Base-by-base conservation (phyloP, 306 rosid species). In the Ormosia semicastrata region DNA sequence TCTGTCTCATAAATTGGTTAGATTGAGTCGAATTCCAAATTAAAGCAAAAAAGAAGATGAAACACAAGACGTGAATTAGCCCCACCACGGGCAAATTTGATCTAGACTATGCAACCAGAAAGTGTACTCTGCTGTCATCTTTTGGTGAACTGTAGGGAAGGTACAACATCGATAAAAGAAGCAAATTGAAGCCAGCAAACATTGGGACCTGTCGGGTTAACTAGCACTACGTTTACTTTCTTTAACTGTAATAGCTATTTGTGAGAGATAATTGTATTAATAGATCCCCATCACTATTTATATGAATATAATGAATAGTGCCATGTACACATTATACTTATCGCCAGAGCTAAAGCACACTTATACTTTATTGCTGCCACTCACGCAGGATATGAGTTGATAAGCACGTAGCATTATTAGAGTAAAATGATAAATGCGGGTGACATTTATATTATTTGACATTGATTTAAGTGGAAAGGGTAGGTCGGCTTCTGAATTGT, bases 41-140 rank as follows among this genome's bases (percentile, higher is more conserved):
- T 34, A 69, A 70, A 76, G 81, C 39, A 43, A 52, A 60, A 59
- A 63, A 32, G 36, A 43, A 34, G 39, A 77, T 62, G 81, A 71
- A 58, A 57, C 54, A 41, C 40, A 41, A 47, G 62, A 8, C n/a
- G 15, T 62, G 67, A 75, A 67, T 69, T 33, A 17, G 78, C 71
- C 86, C 86, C 80, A 66, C 85, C 82, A 54, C 30, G 6, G 49
- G 36, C 58, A 69, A 59, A 40, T 50, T 71, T 66, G 85, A 77
- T 66, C 46, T 41, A 49, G 80, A 86, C 76, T 56, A 18, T 36
- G 80, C 83, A 70, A 52, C 75, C 47, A 79, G 11, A 75, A 84
- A 84, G 84, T 73, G 44, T 24, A 79, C 78, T 73, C 73, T 68
- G 46, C 62, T 40, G 64, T 71, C 75, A 53, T 73, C 79, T 50